Evolutionary conservation across 805 yeast genomes (phyloP), one percentile per base, ranked within the genome.

Genomic region (Candida coquimbonensis): DNA sequence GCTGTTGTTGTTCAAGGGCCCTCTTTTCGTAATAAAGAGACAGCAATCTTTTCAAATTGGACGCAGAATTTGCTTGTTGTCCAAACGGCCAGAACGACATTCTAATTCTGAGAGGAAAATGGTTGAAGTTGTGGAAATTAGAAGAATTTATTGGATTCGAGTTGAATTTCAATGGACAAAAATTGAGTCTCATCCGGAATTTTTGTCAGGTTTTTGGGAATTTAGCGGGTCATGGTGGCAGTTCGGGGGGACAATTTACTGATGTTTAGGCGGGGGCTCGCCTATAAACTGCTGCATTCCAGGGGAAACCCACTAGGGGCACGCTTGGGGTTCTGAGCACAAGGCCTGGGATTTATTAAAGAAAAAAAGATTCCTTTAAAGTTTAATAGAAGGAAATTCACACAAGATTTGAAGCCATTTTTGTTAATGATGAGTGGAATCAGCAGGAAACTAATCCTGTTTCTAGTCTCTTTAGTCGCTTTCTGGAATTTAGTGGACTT

Each of bases 71-170:
- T 32, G 54, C 52, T 49, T 59, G 62, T 53, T 66, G 69, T 57
- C 70, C 72, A 56, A 69, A 69, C 19, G 73, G 73, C 75, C 75
- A 70, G 52, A 65, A 64, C 17, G 75, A 68, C 74, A 70, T 69
- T 33, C n/a, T 26, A 25, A n/a, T 17, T 7, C 33, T n/a, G 36
- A 33, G 16, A 21, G 31, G 16, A 12, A 21, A 5, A 7, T 16
- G 11, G 9, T 21, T 24, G 14, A 19, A 27, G 25, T n/a, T 27
- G 35, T 19, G 36, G 24, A 29, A 19, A 9, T n/a, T n/a, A 24
- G 11, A 21, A 14, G 42, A 26, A 27, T 29, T 33, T 16, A 27
- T 27, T 21, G 7, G 24, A 21, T 6, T 21, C 7, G 24, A 21
- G 31, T 8, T 27, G 12, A 27, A 27, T 9, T 27, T 27, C 31